Evolutionary conservation across 78 protist species (phyloP), one percentile per base, ranked within the genome.

Genomic region (Dictyostelium purpureum): DNA sequence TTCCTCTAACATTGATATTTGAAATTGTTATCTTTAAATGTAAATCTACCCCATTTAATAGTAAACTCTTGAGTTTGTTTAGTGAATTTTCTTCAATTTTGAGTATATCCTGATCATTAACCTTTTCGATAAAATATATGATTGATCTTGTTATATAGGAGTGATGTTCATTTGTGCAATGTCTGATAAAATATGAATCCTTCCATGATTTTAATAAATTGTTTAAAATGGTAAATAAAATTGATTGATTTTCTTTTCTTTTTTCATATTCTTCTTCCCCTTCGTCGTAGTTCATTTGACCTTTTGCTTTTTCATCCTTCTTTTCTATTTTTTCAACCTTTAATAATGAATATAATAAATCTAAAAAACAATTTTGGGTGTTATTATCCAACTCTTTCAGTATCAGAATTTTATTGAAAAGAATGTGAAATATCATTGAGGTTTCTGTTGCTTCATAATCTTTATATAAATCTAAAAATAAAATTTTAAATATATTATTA

Each of bases 131-230:
- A 26, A 85, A 73, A 57, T 54, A 85, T 12, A 73, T 12, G 0
- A 85, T 67, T 43, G 74, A 54, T 61, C 92, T 85, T 24, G 83
- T 26, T 1, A 85, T 59, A 74, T 69, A 33, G 1, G 74, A 19
- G 47, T 85, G 92, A 24, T 85, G 92, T 14, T 73, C 82, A 56
- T 47, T 57, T 56, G 80, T 73, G 35, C 80, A 73, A 61, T 73
- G 73, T 61, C 82, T 56, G n/a, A 73, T 70, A 47, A 45, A 85
- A 26, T 85, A 85, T 1, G 45, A 4, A 73, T 85, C 92, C 37
- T 69, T 71, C 92, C 92, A 85, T 31, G 42, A 54, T 45, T 73
- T 85, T 73, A 85, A 73, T 42, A 85, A 16, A 47, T 59, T 85
- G 4, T 19, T 26, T 85, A 85, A 31, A 73, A 52, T 56, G 14